Conservation (phyloP, 345 rosid genomes). For the Firmiana major region DNA sequence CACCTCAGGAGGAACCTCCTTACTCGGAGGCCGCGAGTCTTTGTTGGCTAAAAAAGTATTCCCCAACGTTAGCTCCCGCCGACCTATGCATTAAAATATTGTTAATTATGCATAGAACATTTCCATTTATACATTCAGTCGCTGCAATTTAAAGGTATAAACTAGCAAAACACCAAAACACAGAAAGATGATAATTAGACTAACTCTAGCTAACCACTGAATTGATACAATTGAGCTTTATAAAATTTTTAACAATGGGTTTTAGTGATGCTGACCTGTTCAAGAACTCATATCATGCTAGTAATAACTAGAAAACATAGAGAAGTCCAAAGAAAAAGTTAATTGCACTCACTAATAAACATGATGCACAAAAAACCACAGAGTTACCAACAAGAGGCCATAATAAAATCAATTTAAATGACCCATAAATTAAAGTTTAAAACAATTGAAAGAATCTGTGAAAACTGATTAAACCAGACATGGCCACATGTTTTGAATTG, state of each 20-base stretch:
- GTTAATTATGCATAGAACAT: neutral
- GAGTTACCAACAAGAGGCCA: neutral
- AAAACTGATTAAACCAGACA: neutral
- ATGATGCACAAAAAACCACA: neutral
- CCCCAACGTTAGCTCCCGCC: constrained; percentile 83
- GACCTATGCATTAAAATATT: constrained; percentile 46
- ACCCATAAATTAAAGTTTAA: neutral
- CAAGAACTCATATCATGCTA: neutral
- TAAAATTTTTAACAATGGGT: neutral
- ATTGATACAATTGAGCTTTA: neutral
- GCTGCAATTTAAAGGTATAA: neutral
- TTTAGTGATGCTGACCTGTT: neutral
- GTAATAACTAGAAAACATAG: neutral
- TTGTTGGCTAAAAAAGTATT: constrained; percentile 62
- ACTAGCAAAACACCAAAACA: neutral
- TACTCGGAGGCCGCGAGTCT: constrained; percentile 52
- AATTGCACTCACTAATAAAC: neutral
- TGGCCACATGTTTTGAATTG: neutral
- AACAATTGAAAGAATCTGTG: neutral
- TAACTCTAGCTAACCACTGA: neutral
- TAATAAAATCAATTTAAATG: neutral
- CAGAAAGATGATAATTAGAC: neutral
- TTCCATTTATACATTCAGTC: neutral
- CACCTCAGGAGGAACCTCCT: constrained; percentile 89
- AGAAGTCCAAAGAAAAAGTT: neutral